Evolutionary conservation across 2,329 filamentous ascomycete genomes (phyloP), one percentile per base, ranked within the genome.

Genomic region (Colletotrichum euphorbiae): DNA sequence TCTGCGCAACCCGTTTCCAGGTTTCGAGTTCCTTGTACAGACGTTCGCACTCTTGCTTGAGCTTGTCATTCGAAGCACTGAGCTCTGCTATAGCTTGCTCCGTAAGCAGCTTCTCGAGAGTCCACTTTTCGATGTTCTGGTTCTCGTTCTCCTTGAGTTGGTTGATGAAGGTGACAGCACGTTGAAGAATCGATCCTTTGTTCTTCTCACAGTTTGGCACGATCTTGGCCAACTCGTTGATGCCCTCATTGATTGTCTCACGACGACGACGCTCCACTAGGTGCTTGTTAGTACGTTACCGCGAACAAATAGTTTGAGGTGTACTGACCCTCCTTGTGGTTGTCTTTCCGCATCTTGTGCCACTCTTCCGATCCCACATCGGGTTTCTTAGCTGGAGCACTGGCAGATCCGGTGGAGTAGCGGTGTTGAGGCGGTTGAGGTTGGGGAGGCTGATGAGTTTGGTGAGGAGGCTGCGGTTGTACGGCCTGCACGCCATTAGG

Each of bases 141-240:
- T 92, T 89, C 78, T 97, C 95, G 73, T 97, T 97, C 78, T 98
- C 94, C 78, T 96, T 97, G 43, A 99, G 87, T 76, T 98, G 94
- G 11, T 90, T 92, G 77, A 99, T 98, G 82, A 97, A 98, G 71
- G 93, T 90, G 9, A 98, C 95, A 0, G 96, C 94, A 38, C 95
- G 93, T 77, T 97, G 93, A 42, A 99, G 84, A 71, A 99, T 98
- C 2, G 94, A 97, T 0, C 96, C 96, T 81, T 99, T 99, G 84
- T 99, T 98, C 85, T 98, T 99, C 81, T 99, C 96, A 75, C 95
- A 98, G 13, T 94, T 94, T 0, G 96, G 96, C 0, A 99, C 96
- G 72, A 99, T 97, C 82, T 98, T 98, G 73, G 95, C 93, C 33
- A 99, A 88, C 80, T 98, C 96, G 76, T 98, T 98, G 74, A 99